These are phyloP conservation scores for Umbelopsis ramanniana DNA, from an alignment of 192 early-diverging fungal species.

Conservation along the genomic window DNA sequence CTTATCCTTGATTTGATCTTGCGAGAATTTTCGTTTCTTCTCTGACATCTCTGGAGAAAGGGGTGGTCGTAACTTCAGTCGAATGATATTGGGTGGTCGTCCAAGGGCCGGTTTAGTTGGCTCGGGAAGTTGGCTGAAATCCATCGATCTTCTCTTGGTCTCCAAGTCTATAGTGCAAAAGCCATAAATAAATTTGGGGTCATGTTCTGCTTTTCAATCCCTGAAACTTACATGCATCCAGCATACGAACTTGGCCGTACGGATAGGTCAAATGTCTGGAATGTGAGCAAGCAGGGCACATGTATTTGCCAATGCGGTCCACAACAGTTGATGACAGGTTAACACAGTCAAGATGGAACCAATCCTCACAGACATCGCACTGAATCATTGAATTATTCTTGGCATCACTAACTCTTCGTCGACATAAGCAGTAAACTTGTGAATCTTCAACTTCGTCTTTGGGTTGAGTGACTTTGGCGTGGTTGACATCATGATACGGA, in stretches of 20 bases:
- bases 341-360: slow-evolving; percentile 71
- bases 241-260: slow-evolving; percentile 16
- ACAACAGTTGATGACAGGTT: slow-evolving; percentile 46
- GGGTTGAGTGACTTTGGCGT: too few species aligned
- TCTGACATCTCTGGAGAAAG: background rate
- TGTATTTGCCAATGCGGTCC: slow-evolving; percentile 48
- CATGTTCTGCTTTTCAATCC: background rate
- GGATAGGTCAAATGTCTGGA: background rate
- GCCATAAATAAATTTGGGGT: too few species aligned
- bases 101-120: slow-evolving; percentile 6
- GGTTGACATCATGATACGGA: background rate
- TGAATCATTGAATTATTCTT: slow-evolving; percentile 52
- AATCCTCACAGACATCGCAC: slow-evolving; percentile 67
- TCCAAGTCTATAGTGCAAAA: background rate
- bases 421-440: slow-evolving; percentile 50
- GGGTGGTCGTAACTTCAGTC: slow-evolving; percentile 7
- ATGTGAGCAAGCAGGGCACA: slow-evolving; percentile 59
- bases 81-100: slow-evolving; percentile 11
- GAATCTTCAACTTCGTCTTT: background rate
- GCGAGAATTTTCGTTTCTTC: slow-evolving; percentile 7
- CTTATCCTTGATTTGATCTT: background rate
- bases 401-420: slow-evolving; percentile 21
- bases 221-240: background rate
- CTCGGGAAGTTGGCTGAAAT: background rate
- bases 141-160: background rate